Conservation (phyloP, 768 basidiomycete species). For the Megacollybia marginata region DNA sequence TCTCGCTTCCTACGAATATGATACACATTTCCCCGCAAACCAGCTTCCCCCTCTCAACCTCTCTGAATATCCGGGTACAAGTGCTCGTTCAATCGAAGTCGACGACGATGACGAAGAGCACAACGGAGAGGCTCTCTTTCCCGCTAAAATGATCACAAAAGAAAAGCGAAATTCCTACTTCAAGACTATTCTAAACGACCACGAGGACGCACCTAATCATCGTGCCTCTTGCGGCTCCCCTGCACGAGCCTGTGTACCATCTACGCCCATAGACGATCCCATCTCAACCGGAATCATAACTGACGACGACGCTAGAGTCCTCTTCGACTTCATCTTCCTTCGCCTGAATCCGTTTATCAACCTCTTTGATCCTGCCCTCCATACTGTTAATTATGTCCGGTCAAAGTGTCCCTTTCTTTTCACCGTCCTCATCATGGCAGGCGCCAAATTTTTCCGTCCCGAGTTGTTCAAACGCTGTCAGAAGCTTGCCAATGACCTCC, state of each 20-base stretch:
- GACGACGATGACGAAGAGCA: constrained; percentile 69
- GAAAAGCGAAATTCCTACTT: constrained; percentile 77
- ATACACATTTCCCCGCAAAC: constrained; percentile 33
- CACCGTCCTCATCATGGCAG: constrained; percentile 77
- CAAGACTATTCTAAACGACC: constrained; percentile 74
- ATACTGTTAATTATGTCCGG: constrained; percentile 76
- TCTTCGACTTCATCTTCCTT: constrained; percentile 75
- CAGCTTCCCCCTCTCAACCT: constrained; percentile 44
- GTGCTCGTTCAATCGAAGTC: constrained; percentile 34
- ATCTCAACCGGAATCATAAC: constrained; percentile 63
- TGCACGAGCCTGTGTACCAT: constrained; percentile 28
- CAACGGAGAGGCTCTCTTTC: constrained; percentile 58
- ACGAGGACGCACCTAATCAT: constrained; percentile 38
- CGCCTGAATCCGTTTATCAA: constrained; percentile 88
- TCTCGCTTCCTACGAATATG: constrained; percentile 3
- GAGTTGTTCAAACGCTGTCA: constrained; percentile 61
- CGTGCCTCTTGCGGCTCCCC: constrained; percentile 33
- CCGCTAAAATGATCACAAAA: constrained; percentile 64
- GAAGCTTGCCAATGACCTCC: constrained; percentile 65
- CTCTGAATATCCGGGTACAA: constrained; percentile 29
- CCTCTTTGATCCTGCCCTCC: constrained; percentile 81
- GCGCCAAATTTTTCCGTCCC: constrained; percentile 76
- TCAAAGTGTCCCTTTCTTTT: constrained; percentile 76
- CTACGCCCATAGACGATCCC: constrained; percentile 51
- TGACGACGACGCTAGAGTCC: constrained; percentile 59